Base-by-base conservation (phyloP, 345 rosid species). In the Eucalyptus cloeziana region DNA sequence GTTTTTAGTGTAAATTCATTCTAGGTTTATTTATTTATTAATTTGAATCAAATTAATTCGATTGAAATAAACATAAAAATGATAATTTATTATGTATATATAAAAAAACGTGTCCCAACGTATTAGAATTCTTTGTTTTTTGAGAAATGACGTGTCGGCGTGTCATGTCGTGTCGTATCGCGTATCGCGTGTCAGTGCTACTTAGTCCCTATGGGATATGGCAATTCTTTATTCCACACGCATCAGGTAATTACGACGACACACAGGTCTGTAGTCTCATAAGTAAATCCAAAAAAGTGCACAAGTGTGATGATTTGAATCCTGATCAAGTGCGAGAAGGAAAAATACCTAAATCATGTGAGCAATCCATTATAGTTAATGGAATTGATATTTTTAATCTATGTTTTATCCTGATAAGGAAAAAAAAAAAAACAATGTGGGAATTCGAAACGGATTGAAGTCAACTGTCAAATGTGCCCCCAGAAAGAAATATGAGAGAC, bases 241-340 rank as follows among this genome's bases (percentile, higher is more conserved):
- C 40, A n/a, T 14, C 37, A 3, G 9, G 21, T n/a, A 15, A 7
- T n/a, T 64, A 14, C 3, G 5, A n/a, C 5, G 1, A 15, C 40
- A n/a, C 10, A 56, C 10, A 8, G 2, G 12, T 22, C 11, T 24
- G 27, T 22, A 22, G 12, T 22, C 62, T 9, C 2, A 16, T 0
- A 64, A n/a, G 10, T n/a, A 7, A n/a, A n/a, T n/a, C 19, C 21
- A n/a, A n/a, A 8, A n/a, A 16, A n/a, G 7, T n/a, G 40, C 0
- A 5, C 40, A 7, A 14, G 5, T 3, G 71, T 7, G 9, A n/a
- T n/a, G 76, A 64, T 64, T 64, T 14, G 17, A 31, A 15, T 31
- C 76, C 2, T 7, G 5, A 4, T n/a, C 40, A 27, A 27, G 16
- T 27, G 69, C 4, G 33, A 27, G 31, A 62, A 64, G 21, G 21